These are phyloP conservation scores for Aspergillus incahuasiensis DNA, from an alignment of 495 filamentous ascomycete genomes.

Conservation along the genomic window DNA sequence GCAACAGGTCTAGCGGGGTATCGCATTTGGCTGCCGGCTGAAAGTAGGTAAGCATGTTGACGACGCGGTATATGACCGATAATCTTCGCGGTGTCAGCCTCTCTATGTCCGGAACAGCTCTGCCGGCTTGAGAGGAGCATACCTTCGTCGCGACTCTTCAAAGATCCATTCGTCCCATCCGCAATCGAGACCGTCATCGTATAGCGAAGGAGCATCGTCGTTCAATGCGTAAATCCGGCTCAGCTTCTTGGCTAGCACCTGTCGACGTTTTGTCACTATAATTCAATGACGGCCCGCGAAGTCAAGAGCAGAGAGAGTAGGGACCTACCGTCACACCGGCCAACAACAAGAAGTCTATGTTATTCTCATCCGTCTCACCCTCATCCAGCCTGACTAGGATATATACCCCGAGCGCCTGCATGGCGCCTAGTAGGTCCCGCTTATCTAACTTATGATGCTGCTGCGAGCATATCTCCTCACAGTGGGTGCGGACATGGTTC, in stretches of 20 bases:
- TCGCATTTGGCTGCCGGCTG: slow-evolving; percentile 40
- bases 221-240: neutral
- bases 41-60: slow-evolving; percentile 44
- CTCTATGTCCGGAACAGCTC: slow-evolving; percentile 15
- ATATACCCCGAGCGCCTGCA: slow-evolving; percentile 42
- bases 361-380: slow-evolving; percentile 38
- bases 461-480: slow-evolving; percentile 36
- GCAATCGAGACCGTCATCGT: neutral
- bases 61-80: slow-evolving; percentile 34
- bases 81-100: slow-evolving; percentile 25
- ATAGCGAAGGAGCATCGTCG: neutral
- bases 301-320: neutral
- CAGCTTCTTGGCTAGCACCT: neutral
- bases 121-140: neutral
- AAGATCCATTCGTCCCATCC: slow-evolving; percentile 30
- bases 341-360: slow-evolving; percentile 29
- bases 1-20: slow-evolving; percentile 29
- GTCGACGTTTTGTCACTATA: neutral
- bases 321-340: slow-evolving; percentile 29
- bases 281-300: neutral
- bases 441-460: slow-evolving; percentile 28
- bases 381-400: slow-evolving; percentile 39
- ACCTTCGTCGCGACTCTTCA: slow-evolving; percentile 27
- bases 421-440: slow-evolving; percentile 39
- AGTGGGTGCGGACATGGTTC: slow-evolving; percentile 40